phyloP scores from a whole-genome alignment of 2,329 filamentous ascomycete genomes.

The Curvularia sp. region DNA sequence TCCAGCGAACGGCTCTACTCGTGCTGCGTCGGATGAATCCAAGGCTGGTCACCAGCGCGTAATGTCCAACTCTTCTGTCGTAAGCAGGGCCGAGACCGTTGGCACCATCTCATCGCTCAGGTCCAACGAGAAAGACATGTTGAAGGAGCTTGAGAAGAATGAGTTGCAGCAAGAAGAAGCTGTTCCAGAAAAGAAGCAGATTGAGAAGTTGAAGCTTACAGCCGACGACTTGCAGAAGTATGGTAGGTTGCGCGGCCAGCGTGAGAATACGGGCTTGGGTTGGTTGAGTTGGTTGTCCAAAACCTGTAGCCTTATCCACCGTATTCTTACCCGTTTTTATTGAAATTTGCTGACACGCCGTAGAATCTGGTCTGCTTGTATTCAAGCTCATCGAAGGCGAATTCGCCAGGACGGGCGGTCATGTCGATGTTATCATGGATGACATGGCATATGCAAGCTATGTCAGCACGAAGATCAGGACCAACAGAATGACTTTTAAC shows the following conservation, averaged over 20 bases:
- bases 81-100: conserved; percentile 43
- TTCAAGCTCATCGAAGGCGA: conserved; percentile 94
- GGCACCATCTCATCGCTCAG: conserved; percentile 55
- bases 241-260: conserved; percentile 57
- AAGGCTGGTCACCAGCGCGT: conserved; percentile 28
- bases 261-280: conserved; percentile 25
- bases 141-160: conserved; percentile 56
- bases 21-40: conserved; percentile 32
- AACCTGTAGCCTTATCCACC: conserved; percentile 25
- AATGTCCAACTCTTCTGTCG: conserved; percentile 31
- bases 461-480: conserved; percentile 76
- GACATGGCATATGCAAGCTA: conserved; percentile 94
- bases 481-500: conserved; percentile 75
- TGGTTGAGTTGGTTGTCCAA: conserved; percentile 41
- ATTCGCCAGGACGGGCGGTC: conserved; percentile 75
- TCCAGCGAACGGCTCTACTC: conserved; percentile 32
- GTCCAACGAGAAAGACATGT: conserved; percentile 52
- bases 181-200: conserved; percentile 61
- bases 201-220: conserved; percentile 79
- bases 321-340: conserved; percentile 24
- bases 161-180: conserved; percentile 57
- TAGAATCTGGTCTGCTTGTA: conserved; percentile 88
- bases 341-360: conserved; percentile 44
- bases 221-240: conserved; percentile 83
- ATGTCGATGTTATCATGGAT: conserved; percentile 89